phyloP scores from a whole-genome alignment of 2,329 filamentous ascomycete genomes.

The Didymella lethalis region DNA sequence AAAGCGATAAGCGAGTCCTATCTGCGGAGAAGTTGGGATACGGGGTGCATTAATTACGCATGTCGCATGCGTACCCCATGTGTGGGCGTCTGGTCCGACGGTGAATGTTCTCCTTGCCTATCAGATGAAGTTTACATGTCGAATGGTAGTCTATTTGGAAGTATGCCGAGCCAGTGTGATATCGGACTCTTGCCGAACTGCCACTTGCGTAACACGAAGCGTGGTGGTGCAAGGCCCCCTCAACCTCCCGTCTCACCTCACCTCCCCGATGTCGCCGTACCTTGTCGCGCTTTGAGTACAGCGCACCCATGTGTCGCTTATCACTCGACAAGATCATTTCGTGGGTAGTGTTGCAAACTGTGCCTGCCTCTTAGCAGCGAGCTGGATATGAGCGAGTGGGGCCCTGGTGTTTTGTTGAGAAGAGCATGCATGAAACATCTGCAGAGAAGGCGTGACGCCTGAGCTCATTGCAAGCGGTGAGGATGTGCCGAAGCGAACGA shows the following conservation, averaged over 20 bases:
- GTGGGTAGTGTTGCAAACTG: not conserved
- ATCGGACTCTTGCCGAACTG: not conserved
- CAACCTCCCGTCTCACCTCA: conserved; percentile 11
- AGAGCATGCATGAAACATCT: conserved; percentile 25
- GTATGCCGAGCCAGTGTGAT: not conserved
- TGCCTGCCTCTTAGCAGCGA: conserved; percentile 12
- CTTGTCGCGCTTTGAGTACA: conserved; percentile 5
- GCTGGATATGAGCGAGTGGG: conserved; percentile 14
- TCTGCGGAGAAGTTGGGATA: conserved; percentile 4
- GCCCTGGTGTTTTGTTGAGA: conserved; percentile 31
- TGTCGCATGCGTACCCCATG: conserved; percentile 1
- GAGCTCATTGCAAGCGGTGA: conserved; percentile 26
- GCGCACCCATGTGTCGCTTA: conserved; percentile 1
- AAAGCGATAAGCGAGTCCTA: conserved; percentile 7
- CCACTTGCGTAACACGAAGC: not conserved
- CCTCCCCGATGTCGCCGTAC: conserved; percentile 2
- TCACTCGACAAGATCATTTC: not conserved
- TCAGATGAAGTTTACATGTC: not conserved
- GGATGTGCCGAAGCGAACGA: not conserved
- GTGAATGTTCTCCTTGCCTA: conserved; percentile 1
- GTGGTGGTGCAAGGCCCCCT: conserved; percentile 7
- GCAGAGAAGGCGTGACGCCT: conserved; percentile 31
- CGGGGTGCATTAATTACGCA: conserved; percentile 8
- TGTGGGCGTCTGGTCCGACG: not conserved
- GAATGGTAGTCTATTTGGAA: not conserved